Conservation (phyloP, 164 flowering plant species). For the Chimonanthus praecox region DNA sequence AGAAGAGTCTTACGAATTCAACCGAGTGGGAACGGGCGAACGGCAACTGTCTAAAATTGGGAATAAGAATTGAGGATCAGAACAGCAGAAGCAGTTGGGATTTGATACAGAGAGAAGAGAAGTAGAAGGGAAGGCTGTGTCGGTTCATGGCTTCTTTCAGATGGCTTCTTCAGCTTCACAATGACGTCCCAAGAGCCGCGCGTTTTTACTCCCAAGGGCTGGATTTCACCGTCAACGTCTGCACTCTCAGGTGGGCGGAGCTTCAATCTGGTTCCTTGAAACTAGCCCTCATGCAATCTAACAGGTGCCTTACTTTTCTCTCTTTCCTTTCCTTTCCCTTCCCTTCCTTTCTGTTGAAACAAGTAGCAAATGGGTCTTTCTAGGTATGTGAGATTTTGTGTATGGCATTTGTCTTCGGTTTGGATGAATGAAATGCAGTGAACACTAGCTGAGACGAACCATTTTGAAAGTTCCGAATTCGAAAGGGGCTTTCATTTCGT, state of each 20-base stretch:
- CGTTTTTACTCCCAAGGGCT: conserved; percentile 86
- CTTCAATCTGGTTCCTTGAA: conserved; percentile 87
- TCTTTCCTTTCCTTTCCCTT: background rate
- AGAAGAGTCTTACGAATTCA: too few relatives aligned
- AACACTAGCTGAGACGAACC: too few relatives aligned
- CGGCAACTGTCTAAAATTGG: too few relatives aligned
- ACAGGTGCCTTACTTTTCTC: conserved; percentile 25
- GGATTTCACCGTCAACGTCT: conserved; percentile 72
- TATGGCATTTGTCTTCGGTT: too few relatives aligned
- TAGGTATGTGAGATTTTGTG: background rate
- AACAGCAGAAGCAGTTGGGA: background rate
- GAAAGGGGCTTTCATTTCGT: too few relatives aligned
- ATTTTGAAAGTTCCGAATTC: too few relatives aligned
- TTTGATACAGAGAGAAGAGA: background rate
- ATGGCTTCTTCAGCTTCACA: conserved; percentile 93
- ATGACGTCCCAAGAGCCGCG: conserved; percentile 91
- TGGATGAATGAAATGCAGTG: too few relatives aligned
- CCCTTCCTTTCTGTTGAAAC: conserved; percentile 1
- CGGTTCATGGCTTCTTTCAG: conserved; percentile 53
- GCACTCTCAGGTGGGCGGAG: conserved; percentile 93
- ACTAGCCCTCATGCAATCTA: conserved; percentile 82
- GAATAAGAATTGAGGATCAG: background rate
- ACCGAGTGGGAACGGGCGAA: too few relatives aligned
- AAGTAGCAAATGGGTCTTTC: background rate
- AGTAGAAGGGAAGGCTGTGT: background rate